Evolutionary conservation across 169 alveolate species (phyloP).

Genomic region (Perkinsus chesapeaki): DNA sequence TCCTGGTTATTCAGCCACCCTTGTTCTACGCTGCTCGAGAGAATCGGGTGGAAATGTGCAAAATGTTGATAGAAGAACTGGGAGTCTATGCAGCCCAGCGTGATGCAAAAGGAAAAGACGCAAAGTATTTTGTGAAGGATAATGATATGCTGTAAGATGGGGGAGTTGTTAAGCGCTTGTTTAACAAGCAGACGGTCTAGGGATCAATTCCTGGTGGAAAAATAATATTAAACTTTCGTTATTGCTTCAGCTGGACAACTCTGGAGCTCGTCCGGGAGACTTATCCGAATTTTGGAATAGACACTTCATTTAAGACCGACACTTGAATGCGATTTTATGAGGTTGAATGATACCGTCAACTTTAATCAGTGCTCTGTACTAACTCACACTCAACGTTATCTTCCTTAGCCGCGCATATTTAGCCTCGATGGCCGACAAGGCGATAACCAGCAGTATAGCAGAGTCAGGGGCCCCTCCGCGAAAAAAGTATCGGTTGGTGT

Average conservation of each 20-base stretch:
- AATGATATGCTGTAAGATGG: background rate
- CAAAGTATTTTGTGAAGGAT: background rate
- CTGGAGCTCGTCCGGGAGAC: no score
- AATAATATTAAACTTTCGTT: no score
- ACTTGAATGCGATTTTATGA: no score
- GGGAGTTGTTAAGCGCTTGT: background rate
- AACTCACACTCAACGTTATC: background rate
- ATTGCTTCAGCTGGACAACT: no score
- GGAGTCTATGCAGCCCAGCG: background rate
- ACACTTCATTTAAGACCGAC: no score
- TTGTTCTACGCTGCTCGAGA: background rate
- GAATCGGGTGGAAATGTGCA: background rate
- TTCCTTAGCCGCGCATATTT: background rate
- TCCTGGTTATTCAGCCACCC: background rate
- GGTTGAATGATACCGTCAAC: no score
- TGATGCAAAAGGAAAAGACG: background rate
- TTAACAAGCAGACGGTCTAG: background rate
- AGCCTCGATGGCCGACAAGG: background rate
- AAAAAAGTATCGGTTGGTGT: background rate
- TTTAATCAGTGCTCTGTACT: no score
- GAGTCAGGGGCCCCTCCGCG: background rate
- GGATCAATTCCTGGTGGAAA: no score
- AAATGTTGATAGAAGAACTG: background rate
- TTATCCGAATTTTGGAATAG: no score
- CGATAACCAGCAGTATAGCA: background rate